Base-by-base conservation (phyloP, 73 alveolate species). In the Paramecium caudatum region DNA sequence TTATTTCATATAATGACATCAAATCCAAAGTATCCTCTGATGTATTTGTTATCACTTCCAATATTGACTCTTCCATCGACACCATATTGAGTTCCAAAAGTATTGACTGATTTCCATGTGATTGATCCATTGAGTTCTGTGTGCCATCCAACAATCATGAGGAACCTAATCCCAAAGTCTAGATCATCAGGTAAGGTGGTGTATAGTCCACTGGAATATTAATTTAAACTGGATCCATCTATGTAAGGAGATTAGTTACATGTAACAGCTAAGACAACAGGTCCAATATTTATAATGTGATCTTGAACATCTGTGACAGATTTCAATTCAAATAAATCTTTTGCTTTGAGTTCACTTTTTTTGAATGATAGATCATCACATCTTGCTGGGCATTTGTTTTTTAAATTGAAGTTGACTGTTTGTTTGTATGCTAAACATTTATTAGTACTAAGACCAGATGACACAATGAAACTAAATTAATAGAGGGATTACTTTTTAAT, bases 51-150 rank as follows among this genome's bases (percentile, higher is more conserved):
- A 47, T 68, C 19, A 0, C 21, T 32, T 32, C 84, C 50, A 3
- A 68, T 10, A 34, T 32, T 68, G 84, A 74, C 70, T 74, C 88
- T 74, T 10, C 88, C 88, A 41, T 74, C 39, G 12, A 39, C 39
- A 41, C 88, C 88, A 21, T 74, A 74, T 19, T 74, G 32, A 13
- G 5, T 41, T 4, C 88, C 88, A 43, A 74, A 74, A 41, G 88
- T 36, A 13, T 74, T 37, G 25, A 74, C 16, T 2, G 88, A 8
- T 43, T 45, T 74, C 88, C 88, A 74, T 21, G 39, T 16, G 10
- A 74, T 37, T 21, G 36, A 5, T 1, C 88, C 88, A 41, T 74
- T 37, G 0, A 19, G 17, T 15, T 23, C 47, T 2, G 88, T 74
- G 8, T 36, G 47, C 88, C 88, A 74, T 36, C 88, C 88, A 5